A percentile compares a stretch with the other conserved stretches of the same genome.
These are phyloP conservation scores for Rutstroemia sp. DNA, from an alignment of 2,329 filamentous ascomycete genomes.

Conservation along the genomic window DNA sequence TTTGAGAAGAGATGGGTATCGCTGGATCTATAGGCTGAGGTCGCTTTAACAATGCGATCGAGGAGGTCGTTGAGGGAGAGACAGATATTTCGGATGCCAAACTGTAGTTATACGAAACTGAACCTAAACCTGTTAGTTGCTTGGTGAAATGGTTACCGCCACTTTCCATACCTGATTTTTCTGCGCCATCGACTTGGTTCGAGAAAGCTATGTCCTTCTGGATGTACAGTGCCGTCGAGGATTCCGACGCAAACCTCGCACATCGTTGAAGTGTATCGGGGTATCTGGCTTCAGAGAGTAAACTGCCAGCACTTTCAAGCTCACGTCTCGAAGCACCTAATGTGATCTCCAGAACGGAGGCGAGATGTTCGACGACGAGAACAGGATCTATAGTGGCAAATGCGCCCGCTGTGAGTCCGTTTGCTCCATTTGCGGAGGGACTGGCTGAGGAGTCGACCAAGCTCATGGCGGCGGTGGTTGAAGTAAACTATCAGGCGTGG, in stretches of 20 bases:
- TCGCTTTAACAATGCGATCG: conserved; percentile 83
- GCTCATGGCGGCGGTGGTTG: conserved; percentile 23
- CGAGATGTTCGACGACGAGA: conserved; percentile 64
- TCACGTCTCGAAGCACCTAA: conserved; percentile 71
- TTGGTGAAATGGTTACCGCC: neutral
- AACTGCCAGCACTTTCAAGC: conserved; percentile 71
- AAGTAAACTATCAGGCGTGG: conserved; percentile 14
- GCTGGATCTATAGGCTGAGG: conserved; percentile 79
- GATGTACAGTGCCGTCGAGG: conserved; percentile 76
- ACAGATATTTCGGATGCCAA: conserved; percentile 77
- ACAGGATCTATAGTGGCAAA: conserved; percentile 58
- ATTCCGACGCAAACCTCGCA: conserved; percentile 80
- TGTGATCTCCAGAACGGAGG: conserved; percentile 62
- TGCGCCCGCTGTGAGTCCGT: conserved; percentile 23
- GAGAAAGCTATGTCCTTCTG: conserved; percentile 67
- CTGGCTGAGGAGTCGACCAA: conserved; percentile 25
- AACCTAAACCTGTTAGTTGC: conserved; percentile 33
- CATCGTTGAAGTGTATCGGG: conserved; percentile 81
- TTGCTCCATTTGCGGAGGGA: conserved; percentile 25
- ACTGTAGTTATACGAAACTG: conserved; percentile 63
- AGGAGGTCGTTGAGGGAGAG: conserved; percentile 72
- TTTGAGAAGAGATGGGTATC: conserved; percentile 76
- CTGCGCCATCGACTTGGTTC: conserved; percentile 22
- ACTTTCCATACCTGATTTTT: conserved; percentile 32
- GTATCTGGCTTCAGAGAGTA: conserved; percentile 67